phyloP scores from a whole-genome alignment of 257 asterid genomes.

The Anisodus tanguticus region DNA sequence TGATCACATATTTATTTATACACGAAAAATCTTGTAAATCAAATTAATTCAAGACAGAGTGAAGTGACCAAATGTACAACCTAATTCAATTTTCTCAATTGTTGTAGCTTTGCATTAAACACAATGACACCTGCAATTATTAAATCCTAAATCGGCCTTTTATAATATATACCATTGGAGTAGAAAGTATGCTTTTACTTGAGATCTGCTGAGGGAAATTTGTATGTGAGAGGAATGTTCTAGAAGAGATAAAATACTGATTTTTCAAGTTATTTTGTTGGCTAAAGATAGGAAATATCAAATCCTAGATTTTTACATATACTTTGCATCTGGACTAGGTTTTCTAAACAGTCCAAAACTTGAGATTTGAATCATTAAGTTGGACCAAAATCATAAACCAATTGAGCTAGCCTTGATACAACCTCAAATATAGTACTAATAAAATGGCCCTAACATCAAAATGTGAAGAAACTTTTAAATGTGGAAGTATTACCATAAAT shows the following conservation, averaged over 20 bases:
- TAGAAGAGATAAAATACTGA: background rate
- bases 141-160: background rate
- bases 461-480: too few relatives aligned
- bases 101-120: too few relatives aligned
- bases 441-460: too few relatives aligned
- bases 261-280: background rate
- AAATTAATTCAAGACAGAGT: too few relatives aligned
- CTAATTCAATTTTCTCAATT: too few relatives aligned
- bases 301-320: background rate
- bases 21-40: too few relatives aligned
- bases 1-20: too few relatives aligned
- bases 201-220: background rate
- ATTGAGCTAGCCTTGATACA: too few relatives aligned
- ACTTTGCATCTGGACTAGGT: background rate
- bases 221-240: background rate
- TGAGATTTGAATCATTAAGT: background rate
- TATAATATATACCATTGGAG: background rate
- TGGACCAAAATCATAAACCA: background rate
- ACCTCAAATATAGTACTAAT: too few relatives aligned
- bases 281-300: background rate
- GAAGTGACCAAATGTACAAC: too few relatives aligned
- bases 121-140: too few relatives aligned
- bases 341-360: background rate
- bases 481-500: too few relatives aligned
- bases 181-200: background rate